These are phyloP conservation scores for Panicum virgatum DNA, from an alignment of 202 grass and related monocot genomes.

Conservation along the genomic window DNA sequence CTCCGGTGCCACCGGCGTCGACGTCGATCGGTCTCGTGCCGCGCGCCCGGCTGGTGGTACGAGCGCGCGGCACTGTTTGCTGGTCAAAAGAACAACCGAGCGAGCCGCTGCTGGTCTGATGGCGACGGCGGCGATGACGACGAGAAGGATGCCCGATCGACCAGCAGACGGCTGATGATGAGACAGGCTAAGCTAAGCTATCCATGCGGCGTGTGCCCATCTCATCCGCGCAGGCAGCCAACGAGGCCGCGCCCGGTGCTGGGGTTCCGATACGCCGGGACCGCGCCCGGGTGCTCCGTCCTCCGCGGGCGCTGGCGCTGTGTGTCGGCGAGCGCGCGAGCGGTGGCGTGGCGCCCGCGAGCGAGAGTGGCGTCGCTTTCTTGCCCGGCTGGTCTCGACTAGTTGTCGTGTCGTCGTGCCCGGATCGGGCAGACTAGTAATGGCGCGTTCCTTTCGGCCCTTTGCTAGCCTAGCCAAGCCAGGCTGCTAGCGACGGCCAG, in stretches of 20 bases:
- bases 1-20: background rate
- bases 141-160: background rate
- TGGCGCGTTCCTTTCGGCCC: background rate
- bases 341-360: background rate
- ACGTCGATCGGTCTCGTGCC: background rate
- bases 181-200: background rate
- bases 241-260: background rate
- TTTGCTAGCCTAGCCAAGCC: background rate
- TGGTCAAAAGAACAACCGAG: background rate
- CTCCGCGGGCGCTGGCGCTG: background rate
- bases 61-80: background rate
- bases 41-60: background rate
- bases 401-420: constrained; percentile 29
- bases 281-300: no score
- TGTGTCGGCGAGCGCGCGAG: background rate
- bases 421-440: background rate
- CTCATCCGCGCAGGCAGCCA: background rate
- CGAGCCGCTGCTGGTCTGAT: background rate
- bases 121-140: background rate
- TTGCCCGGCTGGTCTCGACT: constrained; percentile 13
- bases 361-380: constrained; percentile 27
- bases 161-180: background rate
- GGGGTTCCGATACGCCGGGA: no score
- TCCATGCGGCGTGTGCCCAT: background rate
- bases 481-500: background rate